phyloP scores from a whole-genome alignment of 345 rosid species.

The Citrus inodora region DNA sequence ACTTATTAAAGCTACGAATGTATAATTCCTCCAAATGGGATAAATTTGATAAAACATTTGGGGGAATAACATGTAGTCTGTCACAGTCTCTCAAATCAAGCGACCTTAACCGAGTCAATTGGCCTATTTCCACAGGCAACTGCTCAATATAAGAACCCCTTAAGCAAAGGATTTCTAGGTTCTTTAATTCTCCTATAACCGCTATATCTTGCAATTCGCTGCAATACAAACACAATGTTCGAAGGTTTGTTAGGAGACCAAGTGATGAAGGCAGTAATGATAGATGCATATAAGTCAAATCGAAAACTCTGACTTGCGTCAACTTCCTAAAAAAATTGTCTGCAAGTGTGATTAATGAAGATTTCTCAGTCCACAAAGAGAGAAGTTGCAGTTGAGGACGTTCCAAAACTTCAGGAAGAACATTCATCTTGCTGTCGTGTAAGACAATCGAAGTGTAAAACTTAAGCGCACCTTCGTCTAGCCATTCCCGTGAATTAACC shows the following conservation, averaged over 20 bases:
- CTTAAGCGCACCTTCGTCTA: neutral
- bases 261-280: neutral
- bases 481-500: neutral
- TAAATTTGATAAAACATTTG: conserved; percentile 7
- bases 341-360: neutral
- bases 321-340: neutral
- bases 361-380: neutral
- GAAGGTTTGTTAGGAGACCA: neutral
- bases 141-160: neutral
- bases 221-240: neutral
- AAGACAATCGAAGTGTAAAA: neutral
- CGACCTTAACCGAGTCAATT: conserved; percentile 4
- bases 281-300: neutral
- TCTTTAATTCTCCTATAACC: neutral
- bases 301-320: neutral
- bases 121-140: conserved; percentile 22
- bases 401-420: neutral
- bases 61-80: conserved; percentile 4
- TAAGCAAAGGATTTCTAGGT: neutral
- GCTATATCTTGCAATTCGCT: neutral
- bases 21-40: conserved; percentile 24
- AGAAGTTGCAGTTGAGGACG: neutral
- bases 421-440: neutral
- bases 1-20: conserved; percentile 8
- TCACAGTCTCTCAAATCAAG: conserved; percentile 9